Evolutionary conservation across 2,329 filamentous ascomycete species (phyloP), one percentile per base, ranked within the genome.

Genomic region (Arachnopeziza araneosa): DNA sequence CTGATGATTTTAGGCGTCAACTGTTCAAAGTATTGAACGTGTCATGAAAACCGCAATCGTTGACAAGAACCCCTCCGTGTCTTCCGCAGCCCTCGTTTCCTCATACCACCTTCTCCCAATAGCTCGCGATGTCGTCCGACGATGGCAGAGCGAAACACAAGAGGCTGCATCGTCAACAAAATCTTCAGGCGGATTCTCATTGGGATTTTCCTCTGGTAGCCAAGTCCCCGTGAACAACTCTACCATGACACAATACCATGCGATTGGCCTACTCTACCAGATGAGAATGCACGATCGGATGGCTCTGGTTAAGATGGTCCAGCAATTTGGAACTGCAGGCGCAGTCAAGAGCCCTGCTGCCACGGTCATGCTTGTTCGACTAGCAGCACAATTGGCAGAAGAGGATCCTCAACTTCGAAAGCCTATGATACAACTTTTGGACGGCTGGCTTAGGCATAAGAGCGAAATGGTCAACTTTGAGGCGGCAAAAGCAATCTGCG

Each of bases 391-490:
- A 79, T 81, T 99, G 64, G 93, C 93, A 32, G 92, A 96, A 74
- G 95, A 99, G 72, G 95, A 99, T 70, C 83, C 86, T 49, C 88
- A 91, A 66, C 82, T 98, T 71, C 83, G 93, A 68, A 96, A 90
- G 79, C 92, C 93, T 62, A 99, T 99, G 95, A 95, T 96, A 85
- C 88, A 93, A 77, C 85, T 99, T 67, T 84, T 99, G 70, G 93
- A 98, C 74, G 90, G 92, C 71, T 98, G 93, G 93, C 79, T 99
- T 75, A 86, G 93, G 74, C 93, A 98, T 77, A 98, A 99, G 87
- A 96, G 92, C 76, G 95, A 98, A 75, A 96, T 96, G 91, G 93
- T 99, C 77, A 98, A 97, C 80, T 97, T 99, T 68, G 95, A 99
- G 78, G 95, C 95, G 57, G 95, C 95, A 65, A 98, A 98, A 82